These are phyloP conservation scores for Effrenium voratum DNA, from an alignment of 73 alveolate genomes.

Conservation along the genomic window DNA sequence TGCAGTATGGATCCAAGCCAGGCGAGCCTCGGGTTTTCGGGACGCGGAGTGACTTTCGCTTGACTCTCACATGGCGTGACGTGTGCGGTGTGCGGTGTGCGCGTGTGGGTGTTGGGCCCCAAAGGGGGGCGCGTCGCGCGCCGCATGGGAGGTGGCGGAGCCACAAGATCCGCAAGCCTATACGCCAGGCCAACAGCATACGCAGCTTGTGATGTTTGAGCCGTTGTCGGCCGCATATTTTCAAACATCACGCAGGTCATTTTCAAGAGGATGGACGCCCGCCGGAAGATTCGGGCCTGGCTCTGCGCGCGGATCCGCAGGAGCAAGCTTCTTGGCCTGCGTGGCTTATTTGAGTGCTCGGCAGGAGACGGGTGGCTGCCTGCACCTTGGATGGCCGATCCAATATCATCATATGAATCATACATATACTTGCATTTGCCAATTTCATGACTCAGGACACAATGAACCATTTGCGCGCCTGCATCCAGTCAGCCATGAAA, in stretches of 20 bases:
- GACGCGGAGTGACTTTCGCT: background rate
- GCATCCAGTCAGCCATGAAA: slow-evolving; percentile 1
- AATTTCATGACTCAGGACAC: background rate
- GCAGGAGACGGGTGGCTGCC: slow-evolving; percentile 24
- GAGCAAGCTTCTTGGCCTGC: background rate
- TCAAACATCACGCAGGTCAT: background rate
- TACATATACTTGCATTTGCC: background rate
- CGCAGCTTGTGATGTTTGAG: background rate
- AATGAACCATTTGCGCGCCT: slow-evolving; percentile 39
- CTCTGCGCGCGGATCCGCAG: slow-evolving; percentile 37
- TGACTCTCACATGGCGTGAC: background rate
- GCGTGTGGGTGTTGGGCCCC: background rate
- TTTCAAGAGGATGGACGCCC: slow-evolving; percentile 34
- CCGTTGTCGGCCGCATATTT: background rate
- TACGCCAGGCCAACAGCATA: slow-evolving; percentile 36
- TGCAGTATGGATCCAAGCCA: slow-evolving; percentile 43
- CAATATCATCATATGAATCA: background rate
- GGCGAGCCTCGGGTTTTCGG: background rate
- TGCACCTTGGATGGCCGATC: background rate
- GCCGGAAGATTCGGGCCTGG: slow-evolving; percentile 38
- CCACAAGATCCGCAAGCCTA: slow-evolving; percentile 9
- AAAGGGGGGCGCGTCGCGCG: background rate
- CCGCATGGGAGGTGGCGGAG: slow-evolving; percentile 34
- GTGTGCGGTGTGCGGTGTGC: background rate
- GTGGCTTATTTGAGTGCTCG: background rate